Evolutionary conservation across 169 alveolate species (phyloP).

Genomic region (Plasmodium knowlesi): DNA sequence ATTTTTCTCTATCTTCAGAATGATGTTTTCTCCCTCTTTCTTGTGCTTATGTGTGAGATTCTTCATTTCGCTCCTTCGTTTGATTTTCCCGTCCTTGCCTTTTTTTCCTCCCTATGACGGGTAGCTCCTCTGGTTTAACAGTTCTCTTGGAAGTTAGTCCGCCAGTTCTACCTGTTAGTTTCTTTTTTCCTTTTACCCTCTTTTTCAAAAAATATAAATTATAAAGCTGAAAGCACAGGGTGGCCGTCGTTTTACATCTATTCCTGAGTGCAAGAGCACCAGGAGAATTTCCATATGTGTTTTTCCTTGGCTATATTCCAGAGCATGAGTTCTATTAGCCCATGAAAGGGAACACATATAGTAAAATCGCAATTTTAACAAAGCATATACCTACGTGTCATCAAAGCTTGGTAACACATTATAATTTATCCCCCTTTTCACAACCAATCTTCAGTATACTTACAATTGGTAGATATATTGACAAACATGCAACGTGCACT

Average conservation of each 20-base stretch:
- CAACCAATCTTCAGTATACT: not conserved
- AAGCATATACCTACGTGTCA: not conserved
- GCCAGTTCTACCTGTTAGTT: not conserved
- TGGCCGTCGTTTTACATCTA: not conserved
- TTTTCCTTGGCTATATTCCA: not conserved
- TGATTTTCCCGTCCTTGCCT: not conserved
- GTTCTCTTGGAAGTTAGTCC: not conserved
- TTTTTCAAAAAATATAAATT: not conserved
- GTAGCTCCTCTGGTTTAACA: not conserved
- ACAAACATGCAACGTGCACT: not conserved
- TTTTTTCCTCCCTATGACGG: not conserved
- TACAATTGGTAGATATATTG: not conserved
- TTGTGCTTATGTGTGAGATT: not conserved
- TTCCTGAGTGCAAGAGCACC: not conserved
- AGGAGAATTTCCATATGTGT: not conserved
- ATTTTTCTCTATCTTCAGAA: conserved; percentile 10
- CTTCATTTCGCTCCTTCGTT: not conserved
- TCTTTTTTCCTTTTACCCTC: not conserved
- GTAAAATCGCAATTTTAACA: not conserved
- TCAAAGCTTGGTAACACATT: not conserved
- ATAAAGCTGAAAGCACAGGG: not conserved
- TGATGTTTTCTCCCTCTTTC: not conserved
- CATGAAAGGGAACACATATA: not conserved
- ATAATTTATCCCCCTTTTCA: not conserved
- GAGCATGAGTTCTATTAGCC: not conserved